Base-by-base conservation (phyloP, 192 early-diverging fungal genomes). In the Piromyces sp. region DNA sequence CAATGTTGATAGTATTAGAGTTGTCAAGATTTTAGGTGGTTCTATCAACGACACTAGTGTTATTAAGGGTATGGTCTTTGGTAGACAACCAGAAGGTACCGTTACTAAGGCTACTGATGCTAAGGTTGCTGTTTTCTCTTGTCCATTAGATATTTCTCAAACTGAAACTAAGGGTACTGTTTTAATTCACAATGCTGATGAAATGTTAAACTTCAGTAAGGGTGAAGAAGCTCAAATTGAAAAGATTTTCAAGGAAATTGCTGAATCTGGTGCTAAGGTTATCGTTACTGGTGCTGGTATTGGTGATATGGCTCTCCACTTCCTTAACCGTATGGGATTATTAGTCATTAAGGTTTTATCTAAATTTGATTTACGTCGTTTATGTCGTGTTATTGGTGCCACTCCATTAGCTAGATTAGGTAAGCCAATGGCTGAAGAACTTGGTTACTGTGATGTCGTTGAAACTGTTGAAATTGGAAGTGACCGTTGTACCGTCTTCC, bases 101-200 rank as follows among this genome's bases (percentile, higher is more conserved):
- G 82, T 91, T 79, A 89, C 88, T 16, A 87, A 88, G 38, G 95
- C 91, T n/a, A 87, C 85, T 58, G 93, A 94, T 84, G 96, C 95
- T 81, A 95, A 96, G 88, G 92, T 99, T 31, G 97, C 95, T 58
- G 93, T 99, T 83, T 99, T 96, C 86, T 92, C 94, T 22, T 99
- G 95, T 86, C 92, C 95, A 15, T 89, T 99, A 79, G 97, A 99
- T 86, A 92, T 96, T 79, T 88, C 94, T 13, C 92, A 95, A 86
- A 99, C 97, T 30, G 97, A 99, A 86, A 99, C 97, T 68, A 99
- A 99, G 92, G 97, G 97, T 80, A 99, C 97, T 26, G 97, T 99
- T 79, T 89, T 99, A 86, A 95, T 99, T 86, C 93, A 96, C 84
- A 97, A 94, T 86, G 97, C 97, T 78, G 87, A 90, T 80, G 97